Evolutionary conservation across 306 rosid genomes (phyloP), one percentile per base, ranked within the genome.

Genomic region (Erythrophleum fordii): DNA sequence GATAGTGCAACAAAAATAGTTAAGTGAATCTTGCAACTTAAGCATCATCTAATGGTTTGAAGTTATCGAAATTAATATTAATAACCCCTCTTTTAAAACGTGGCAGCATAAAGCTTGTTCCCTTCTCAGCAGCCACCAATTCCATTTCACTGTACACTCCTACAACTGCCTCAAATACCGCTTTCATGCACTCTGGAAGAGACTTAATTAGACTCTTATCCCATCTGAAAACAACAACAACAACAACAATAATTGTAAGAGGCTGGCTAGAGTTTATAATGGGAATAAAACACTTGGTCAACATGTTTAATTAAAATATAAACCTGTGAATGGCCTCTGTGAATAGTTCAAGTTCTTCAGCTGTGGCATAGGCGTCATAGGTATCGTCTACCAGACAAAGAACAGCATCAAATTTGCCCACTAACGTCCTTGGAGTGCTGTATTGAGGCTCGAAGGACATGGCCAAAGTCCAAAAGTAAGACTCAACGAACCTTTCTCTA

Each of bases 141-240:
- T 79, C 81, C 17, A 79, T 79, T 65, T 75, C 81, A 0, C 3
- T 35, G 28, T 20, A 46, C 6, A 70, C 0, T 60, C 49, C 31
- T 8, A 48, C 0, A 3, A 72, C 0, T 25, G 59, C 20, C 13
- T 60, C 39, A 77, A 59, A 82, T 42, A 75, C 55, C 41, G 28
- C 69, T 78, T 83, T 83, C 83, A 78, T 83, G 77, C 76, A 55
- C n/a, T 78, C 68, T 26, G 86, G 80, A 37, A 83, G 83, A 8
- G 79, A 56, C 29, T 66, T 39, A 34, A 74, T 58, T 37, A 8
- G 22, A 35, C 69, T 48, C 22, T 48, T 58, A 16, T 79, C 74
- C 83, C 87, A 83, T 55, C 76, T 61, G 69, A 65, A 62, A 10
- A 45, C 58, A 14, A 29, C 6, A 2, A 13, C 26, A 26, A 75